Evolutionary conservation across 768 basidiomycete species (phyloP), one percentile per base, ranked within the genome.

Genomic region (Tricholoma flavovirens): DNA sequence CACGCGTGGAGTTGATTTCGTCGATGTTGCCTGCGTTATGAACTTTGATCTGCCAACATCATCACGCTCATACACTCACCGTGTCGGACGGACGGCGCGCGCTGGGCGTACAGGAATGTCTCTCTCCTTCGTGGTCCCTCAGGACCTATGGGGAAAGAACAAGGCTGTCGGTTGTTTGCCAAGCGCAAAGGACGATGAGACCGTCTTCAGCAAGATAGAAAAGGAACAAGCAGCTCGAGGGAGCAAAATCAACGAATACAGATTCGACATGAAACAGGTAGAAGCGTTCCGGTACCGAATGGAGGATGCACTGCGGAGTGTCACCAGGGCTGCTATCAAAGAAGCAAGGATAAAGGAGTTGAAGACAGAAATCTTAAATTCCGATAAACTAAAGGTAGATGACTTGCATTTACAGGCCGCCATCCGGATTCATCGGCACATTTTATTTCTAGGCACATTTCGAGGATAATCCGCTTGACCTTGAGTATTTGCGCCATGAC

Each of bases 231-330:
- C 75, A 6, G 83, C 76, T 7, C 64, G 77, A 45, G 78, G 79
- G 48, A 79, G 78, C 57, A 77, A 77, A 60, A 78, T 93, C 59
- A 89, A 91, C 68, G 93, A 95, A 69, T 99, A 96, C 71, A 81
- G 86, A 35, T 98, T 98, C 64, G 94, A 97, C 58, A 89, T 89
- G 87, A 90, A 86, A 67, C 89, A 97, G 76, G 93, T 98, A 17
- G 95, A 99, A 64, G 93, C 92, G 19, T 99, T 99, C 74, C 77
- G 95, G 66, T 99, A 99, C 73, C 81, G 97, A 49, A 98, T 98
- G 96, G 92, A 96, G 66, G 97, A 98, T 66, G 97, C 93, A 1
- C 67, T 98, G 63, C 78, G 92, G 60, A 82, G 87, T 46, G 94
- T 97, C 9, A 98, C 97, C 54, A 80, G 86, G 61, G 86, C 83